Evolutionary conservation across 495 filamentous ascomycete genomes (phyloP), one percentile per base, ranked within the genome.

Genomic region (Patellaria atrata): DNA sequence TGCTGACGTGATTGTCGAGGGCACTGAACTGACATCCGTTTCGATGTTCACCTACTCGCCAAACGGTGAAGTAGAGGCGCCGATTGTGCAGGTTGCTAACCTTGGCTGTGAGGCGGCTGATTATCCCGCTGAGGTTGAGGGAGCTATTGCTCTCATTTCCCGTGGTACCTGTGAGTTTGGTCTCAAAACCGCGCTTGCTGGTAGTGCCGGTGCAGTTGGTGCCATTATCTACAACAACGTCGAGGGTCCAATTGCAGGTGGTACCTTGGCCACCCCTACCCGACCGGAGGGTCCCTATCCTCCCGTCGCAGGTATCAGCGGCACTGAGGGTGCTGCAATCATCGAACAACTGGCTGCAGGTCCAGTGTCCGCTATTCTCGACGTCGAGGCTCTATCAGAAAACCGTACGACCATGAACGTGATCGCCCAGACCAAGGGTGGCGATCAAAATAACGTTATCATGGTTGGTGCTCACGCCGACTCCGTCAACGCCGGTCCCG

Each of bases 181-280:
- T 22, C 40, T 64, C 8, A 81, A 82, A 55, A 60, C 73, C 11
- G 55, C 61, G 5, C 52, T 67, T 4, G 77, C 76, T 4, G 67
- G 65, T n/a, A 51, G 54, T 1, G 71, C 75, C 14, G 65, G 73
- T 21, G 77, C 78, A 6, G 47, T 54, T 10, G 78, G 58, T 0
- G 59, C 62, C 0, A 48, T 81, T 44, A 61, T 80, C 35, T 82
- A 80, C 54, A 79, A 82, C 59, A 78, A 80, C 47, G 63, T 52
- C 10, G 52, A 52, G 0, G 76, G 74, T 3, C 20, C 45, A 12
- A 40, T 77, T 1, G n/a, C n/a, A n/a, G 45, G 55, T 13, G 61
- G 65, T 25, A 80, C 75, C 10, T 59, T 82, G 2, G 71, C 70
- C 32, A 59, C 40, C 4, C 55, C 60, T 0, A 57, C 61, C 10